Conservation (phyloP, 768 basidiomycete genomes). For the Lactarius indigo region DNA sequence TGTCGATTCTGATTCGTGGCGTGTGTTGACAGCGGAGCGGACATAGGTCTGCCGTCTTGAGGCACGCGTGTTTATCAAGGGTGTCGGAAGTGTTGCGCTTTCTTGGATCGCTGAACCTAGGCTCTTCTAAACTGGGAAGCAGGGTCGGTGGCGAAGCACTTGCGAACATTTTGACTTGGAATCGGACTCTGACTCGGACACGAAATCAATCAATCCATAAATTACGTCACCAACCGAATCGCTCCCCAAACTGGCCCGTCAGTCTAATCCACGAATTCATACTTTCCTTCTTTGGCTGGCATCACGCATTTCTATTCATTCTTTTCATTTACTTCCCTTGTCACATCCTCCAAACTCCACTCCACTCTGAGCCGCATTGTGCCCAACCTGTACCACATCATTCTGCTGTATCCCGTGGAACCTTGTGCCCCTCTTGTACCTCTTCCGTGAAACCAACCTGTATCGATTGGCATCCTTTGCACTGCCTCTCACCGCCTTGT, state of each 20-base stretch:
- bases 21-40: constrained; percentile 15
- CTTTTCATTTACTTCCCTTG: neutral
- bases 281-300: constrained; percentile 18
- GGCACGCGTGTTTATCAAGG: constrained; percentile 24
- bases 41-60: constrained; percentile 27
- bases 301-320: constrained; percentile 10
- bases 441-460: constrained; percentile 8
- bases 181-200: neutral
- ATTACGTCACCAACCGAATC: constrained; percentile 4
- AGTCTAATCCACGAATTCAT: neutral
- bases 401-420: constrained; percentile 18
- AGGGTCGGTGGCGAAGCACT: neutral
- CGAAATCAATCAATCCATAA: constrained; percentile 10
- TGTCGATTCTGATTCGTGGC: neutral
- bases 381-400: constrained; percentile 15
- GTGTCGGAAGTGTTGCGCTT: constrained; percentile 24
- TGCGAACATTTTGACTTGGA: neutral
- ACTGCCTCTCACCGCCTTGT: constrained; percentile 14
- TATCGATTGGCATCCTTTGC: constrained; percentile 18
- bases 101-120: constrained; percentile 23
- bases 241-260: constrained; percentile 11
- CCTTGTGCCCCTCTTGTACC: constrained; percentile 12
- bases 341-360: constrained; percentile 13
- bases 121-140: constrained; percentile 21
- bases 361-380: constrained; percentile 12